A percentile compares a stretch with the other conserved stretches of the same genome.
phyloP scores from a whole-genome alignment of 2,329 filamentous ascomycete genomes.

The Clonostachys rhizophaga region DNA sequence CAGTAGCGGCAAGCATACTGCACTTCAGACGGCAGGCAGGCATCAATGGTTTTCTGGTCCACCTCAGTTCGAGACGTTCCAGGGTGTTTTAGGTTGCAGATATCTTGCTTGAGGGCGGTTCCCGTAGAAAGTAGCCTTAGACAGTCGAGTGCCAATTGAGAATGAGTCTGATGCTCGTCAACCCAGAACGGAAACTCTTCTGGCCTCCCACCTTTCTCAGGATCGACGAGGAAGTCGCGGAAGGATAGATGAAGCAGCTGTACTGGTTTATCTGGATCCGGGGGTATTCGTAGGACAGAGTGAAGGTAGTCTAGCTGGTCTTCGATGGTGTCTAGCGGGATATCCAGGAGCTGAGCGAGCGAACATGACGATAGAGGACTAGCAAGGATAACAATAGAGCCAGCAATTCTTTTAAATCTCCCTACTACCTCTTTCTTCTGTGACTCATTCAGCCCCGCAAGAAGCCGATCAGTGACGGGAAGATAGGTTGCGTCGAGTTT shows the following conservation, averaged over 20 bases:
- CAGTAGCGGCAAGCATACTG: not conserved
- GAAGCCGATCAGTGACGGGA: constrained; percentile 3
- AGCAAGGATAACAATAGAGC: not conserved
- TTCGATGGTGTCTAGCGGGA: not conserved
- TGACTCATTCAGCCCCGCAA: not conserved
- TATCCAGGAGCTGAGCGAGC: not conserved
- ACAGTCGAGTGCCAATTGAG: not conserved
- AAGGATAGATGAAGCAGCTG: constrained; percentile 1
- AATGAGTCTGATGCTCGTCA: not conserved
- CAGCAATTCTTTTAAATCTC: not conserved
- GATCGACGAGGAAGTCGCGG: constrained; percentile 1
- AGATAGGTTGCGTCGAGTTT: constrained; percentile 4
- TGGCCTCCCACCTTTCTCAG: not conserved
- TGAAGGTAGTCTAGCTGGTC: not conserved
- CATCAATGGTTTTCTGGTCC: not conserved
- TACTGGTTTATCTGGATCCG: not conserved
- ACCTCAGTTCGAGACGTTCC: not conserved
- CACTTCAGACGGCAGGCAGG: not conserved
- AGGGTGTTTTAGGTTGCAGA: not conserved
- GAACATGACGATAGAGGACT: not conserved
- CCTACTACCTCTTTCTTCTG: not conserved
- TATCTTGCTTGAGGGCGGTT: not conserved
- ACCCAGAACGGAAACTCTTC: not conserved
- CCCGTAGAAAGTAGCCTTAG: not conserved
- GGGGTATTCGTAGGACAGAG: not conserved